Conservation (phyloP, 2,329 filamentous ascomycete genomes). For the Pestalotiopsis sp. region DNA sequence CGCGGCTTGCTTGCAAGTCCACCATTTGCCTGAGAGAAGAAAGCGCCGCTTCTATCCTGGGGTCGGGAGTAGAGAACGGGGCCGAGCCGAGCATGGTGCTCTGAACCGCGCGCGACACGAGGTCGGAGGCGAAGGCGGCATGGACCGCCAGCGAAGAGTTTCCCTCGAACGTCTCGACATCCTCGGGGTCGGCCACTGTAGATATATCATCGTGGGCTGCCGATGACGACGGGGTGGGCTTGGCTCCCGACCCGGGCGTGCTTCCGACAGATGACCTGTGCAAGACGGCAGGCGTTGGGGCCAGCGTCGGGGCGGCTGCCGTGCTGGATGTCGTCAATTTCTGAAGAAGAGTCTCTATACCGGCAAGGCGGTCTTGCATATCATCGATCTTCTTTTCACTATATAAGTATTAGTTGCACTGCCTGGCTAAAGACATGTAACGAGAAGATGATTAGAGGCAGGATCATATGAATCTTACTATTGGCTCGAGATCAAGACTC, state of each 20-base stretch:
- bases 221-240: slow-evolving; percentile 28
- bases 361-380: slow-evolving; percentile 40
- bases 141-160: slow-evolving; percentile 49
- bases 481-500: slow-evolving; percentile 63
- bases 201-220: slow-evolving; percentile 38
- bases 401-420: not conserved
- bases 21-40: slow-evolving; percentile 56
- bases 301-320: not conserved
- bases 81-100: slow-evolving; percentile 11
- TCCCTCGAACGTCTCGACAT: slow-evolving; percentile 47
- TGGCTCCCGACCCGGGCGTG: not conserved
- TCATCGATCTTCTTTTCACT: slow-evolving; percentile 56
- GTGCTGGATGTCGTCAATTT: slow-evolving; percentile 25
- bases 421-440: not conserved
- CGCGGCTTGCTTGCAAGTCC: slow-evolving; percentile 47
- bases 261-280: not conserved
- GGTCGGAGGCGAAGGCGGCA: slow-evolving; percentile 48
- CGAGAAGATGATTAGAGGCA: not conserved
- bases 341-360: slow-evolving; percentile 40
- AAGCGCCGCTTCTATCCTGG: slow-evolving; percentile 56
- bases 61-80: slow-evolving; percentile 48
- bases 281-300: not conserved
- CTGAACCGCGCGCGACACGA: slow-evolving; percentile 40
- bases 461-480: slow-evolving; percentile 46
- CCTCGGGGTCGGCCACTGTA: slow-evolving; percentile 58